Evolutionary conservation across 129 eudicot genomes (phyloP).

Genomic region (Chrysanthemum makinoi): DNA sequence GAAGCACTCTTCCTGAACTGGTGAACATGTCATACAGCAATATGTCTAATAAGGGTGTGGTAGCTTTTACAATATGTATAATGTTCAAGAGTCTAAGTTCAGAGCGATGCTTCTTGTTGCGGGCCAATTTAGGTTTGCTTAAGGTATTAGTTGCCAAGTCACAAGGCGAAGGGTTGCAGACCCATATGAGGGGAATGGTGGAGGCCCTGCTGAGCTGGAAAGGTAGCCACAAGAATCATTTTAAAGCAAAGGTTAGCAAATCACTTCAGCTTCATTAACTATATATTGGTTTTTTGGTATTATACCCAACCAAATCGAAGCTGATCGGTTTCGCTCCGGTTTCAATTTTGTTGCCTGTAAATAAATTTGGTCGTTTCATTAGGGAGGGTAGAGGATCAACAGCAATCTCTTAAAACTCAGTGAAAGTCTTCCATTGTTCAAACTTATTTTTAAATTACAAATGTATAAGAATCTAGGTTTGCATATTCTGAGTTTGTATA

Average conservation of each 20-base stretch:
- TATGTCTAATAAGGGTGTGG: not conserved
- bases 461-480: not conserved
- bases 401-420: no score
- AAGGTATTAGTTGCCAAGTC: constrained; percentile 97
- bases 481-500: not conserved
- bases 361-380: no score
- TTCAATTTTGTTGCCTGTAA: no score
- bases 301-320: no score
- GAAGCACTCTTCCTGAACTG: no score
- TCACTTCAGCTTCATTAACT: not conserved
- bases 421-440: no score
- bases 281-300: not conserved
- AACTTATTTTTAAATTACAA: no score
- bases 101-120: constrained; percentile 22
- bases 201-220: constrained; percentile 86
- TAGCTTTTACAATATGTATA: not conserved
- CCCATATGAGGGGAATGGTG: constrained; percentile 67
- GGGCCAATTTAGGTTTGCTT: constrained; percentile 91
- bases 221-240: constrained; percentile 77
- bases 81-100: constrained; percentile 15
- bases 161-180: constrained; percentile 70
- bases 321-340: no score
- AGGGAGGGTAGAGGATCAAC: no score
- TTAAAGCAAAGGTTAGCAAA: constrained; percentile 76
- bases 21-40: no score